phyloP scores from a whole-genome alignment of 2,329 filamentous ascomycete genomes.

The Seiridium unicorne region DNA sequence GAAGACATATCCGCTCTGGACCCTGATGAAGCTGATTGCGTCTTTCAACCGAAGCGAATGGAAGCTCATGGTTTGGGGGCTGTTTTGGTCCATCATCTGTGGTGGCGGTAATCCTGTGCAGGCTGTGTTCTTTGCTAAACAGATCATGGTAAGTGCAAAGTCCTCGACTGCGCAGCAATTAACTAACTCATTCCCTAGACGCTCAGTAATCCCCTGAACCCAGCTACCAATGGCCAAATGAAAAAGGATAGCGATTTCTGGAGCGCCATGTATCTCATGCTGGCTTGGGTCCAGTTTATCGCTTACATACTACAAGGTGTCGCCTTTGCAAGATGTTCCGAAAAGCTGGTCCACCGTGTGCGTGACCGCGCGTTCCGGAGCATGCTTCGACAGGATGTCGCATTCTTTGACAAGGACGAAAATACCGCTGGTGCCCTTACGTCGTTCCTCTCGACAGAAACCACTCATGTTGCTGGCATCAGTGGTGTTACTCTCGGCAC shows the following conservation, averaged over 20 bases:
- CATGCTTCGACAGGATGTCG: slow-evolving; percentile 89
- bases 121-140: slow-evolving; percentile 84
- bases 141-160: slow-evolving; percentile 59
- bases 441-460: slow-evolving; percentile 84
- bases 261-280: slow-evolving; percentile 84
- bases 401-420: slow-evolving; percentile 86
- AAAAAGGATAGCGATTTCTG: slow-evolving; percentile 78
- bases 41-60: slow-evolving; percentile 77
- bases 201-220: slow-evolving; percentile 38
- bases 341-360: slow-evolving; percentile 78
- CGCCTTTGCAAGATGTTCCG: slow-evolving; percentile 82
- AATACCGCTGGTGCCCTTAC: slow-evolving; percentile 88
- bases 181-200: slow-evolving; percentile 22
- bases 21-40: slow-evolving; percentile 74
- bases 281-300: slow-evolving; percentile 72
- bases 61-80: slow-evolving; percentile 68
- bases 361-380: slow-evolving; percentile 79
- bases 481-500: slow-evolving; percentile 87
- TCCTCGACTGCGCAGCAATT: slow-evolving; percentile 3
- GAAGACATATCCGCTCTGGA: slow-evolving; percentile 67
- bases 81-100: slow-evolving; percentile 72
- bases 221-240: slow-evolving; percentile 52
- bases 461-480: slow-evolving; percentile 83
- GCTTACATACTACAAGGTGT: slow-evolving; percentile 68
- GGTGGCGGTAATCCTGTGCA: slow-evolving; percentile 78